phyloP scores from a whole-genome alignment of 129 eudicot genomes.

The Glebionis coronaria region DNA sequence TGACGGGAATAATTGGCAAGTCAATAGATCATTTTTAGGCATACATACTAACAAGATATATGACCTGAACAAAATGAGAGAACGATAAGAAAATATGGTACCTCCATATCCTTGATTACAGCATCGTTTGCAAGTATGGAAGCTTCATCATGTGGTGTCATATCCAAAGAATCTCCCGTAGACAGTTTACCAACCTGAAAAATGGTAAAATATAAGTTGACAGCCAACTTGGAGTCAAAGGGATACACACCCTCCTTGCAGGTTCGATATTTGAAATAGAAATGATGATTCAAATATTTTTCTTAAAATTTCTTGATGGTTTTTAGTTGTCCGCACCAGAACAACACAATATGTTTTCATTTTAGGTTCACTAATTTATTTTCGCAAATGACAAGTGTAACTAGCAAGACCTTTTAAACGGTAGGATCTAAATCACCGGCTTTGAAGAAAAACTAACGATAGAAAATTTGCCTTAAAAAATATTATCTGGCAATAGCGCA shows the following conservation, averaged over 20 bases:
- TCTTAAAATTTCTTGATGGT: background rate
- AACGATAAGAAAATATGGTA: conserved; percentile 23
- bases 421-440: conserved; percentile 5
- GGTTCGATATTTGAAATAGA: background rate
- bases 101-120: no score
- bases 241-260: no score
- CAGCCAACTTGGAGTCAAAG: no score
- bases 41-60: no score
- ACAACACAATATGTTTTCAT: background rate
- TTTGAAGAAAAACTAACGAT: background rate
- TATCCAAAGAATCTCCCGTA: no score
- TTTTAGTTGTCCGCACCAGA: background rate
- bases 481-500: background rate
- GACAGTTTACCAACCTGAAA: no score
- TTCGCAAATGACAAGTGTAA: background rate
- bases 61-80: no score
- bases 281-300: background rate
- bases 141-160: conserved; percentile 81
- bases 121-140: conserved; percentile 82
- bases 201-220: no score
- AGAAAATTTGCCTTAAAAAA: background rate
- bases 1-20: no score
- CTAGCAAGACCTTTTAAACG: background rate
- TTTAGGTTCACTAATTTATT: background rate
- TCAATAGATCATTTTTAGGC: no score